These are phyloP conservation scores for Aspergillus quadricinctus DNA, from an alignment of 2,329 filamentous ascomycete species.

Conservation along the genomic window DNA sequence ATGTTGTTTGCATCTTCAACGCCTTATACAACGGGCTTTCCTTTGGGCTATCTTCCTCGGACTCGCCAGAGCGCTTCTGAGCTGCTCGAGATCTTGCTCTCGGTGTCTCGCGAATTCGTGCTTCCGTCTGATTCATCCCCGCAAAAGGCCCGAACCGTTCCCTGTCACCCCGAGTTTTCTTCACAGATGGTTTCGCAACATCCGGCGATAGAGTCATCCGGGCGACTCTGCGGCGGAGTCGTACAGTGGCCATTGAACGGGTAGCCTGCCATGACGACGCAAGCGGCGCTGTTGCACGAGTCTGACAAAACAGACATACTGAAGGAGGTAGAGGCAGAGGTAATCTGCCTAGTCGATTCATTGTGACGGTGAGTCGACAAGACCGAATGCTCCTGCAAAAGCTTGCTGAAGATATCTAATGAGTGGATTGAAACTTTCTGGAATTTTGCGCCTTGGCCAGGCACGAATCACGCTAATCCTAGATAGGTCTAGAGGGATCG, in stretches of 20 bases:
- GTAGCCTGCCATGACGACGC: constrained; percentile 25
- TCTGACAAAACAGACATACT: constrained; percentile 32
- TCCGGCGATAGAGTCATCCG: constrained; percentile 37
- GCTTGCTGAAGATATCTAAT: background rate
- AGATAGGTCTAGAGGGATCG: constrained; percentile 13
- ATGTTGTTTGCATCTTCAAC: constrained; percentile 84
- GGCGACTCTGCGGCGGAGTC: constrained; percentile 30
- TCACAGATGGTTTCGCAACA: constrained; percentile 25
- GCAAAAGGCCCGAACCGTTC: constrained; percentile 53
- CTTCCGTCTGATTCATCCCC: constrained; percentile 54
- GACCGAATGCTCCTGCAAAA: background rate
- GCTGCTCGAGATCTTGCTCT: constrained; percentile 36
- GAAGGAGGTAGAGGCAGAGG: constrained; percentile 25
- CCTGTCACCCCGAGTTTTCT: constrained; percentile 36
- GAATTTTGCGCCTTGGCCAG: background rate
- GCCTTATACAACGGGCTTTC: constrained; percentile 64
- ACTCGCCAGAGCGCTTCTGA: constrained; percentile 38
- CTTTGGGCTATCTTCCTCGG: constrained; percentile 35
- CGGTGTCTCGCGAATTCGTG: constrained; percentile 41
- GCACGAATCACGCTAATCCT: constrained; percentile 4
- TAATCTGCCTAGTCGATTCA: constrained; percentile 23
- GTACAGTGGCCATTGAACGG: constrained; percentile 29
- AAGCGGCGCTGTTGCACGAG: constrained; percentile 17
- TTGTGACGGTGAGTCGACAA: constrained; percentile 5
- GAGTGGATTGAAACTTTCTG: background rate